phyloP scores from a whole-genome alignment of 164 flowering plant species.

The Magnolia sinica region DNA sequence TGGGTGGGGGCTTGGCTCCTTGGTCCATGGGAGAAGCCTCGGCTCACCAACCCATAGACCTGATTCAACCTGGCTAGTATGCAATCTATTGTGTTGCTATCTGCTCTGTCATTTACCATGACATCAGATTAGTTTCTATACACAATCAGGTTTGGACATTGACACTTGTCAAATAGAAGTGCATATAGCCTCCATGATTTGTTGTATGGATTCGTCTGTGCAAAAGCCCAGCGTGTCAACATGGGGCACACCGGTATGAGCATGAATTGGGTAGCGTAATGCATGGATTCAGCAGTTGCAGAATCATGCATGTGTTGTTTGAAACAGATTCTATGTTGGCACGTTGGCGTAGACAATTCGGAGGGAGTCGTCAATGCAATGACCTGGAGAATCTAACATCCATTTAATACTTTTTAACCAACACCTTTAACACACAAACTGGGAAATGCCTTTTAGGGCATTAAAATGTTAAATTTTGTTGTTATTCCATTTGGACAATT shows the following conservation, averaged over 20 bases:
- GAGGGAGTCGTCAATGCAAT: not conserved
- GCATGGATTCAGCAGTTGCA: not conserved
- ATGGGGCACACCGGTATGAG: not conserved
- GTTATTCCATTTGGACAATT: slow-evolving; percentile 19
- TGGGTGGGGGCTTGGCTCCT: not conserved
- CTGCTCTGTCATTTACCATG: not conserved
- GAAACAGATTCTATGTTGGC: not conserved
- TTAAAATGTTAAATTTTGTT: slow-evolving; percentile 13
- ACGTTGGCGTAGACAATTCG: not conserved
- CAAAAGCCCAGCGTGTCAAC: not conserved
- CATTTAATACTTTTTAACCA: not conserved
- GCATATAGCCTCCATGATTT: not conserved
- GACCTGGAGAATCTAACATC: not conserved
- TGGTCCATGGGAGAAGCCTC: not conserved
- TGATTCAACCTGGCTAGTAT: not conserved
- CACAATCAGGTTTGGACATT: not conserved
- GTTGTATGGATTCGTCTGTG: not conserved
- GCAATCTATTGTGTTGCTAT: not conserved
- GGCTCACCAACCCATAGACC: not conserved
- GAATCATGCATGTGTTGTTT: not conserved
- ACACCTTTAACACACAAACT: not conserved
- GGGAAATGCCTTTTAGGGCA: slow-evolving; percentile 4
- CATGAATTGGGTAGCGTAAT: not conserved
- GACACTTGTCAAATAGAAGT: not conserved
- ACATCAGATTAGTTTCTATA: not conserved